These are phyloP conservation scores for Aureococcus anophagefferens DNA, from an alignment of 108 stramenopile species.

Conservation along the genomic window DNA sequence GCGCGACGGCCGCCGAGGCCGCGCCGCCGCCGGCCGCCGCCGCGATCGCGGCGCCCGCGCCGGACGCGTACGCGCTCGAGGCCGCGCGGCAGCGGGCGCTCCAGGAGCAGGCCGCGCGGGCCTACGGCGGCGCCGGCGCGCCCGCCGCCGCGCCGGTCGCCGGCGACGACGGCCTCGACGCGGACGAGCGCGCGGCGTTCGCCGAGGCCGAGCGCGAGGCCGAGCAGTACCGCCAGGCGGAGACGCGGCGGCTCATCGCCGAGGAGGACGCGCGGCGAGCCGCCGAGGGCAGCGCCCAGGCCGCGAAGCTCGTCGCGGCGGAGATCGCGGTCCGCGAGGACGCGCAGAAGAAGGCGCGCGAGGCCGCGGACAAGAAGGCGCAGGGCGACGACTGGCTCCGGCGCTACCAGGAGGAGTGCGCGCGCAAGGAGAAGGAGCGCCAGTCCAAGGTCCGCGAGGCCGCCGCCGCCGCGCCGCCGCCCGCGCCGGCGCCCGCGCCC, in stretches of 20 bases:
- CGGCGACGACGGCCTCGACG: not conserved
- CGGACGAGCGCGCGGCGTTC: not conserved
- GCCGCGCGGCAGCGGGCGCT: no score
- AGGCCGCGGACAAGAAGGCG: not conserved
- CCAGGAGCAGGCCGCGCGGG: no score
- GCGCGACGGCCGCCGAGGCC: no score
- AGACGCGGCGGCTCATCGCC: not conserved
- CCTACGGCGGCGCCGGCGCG: no score
- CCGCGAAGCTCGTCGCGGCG: not conserved
- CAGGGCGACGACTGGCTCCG: not conserved
- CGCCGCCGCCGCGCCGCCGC: no score
- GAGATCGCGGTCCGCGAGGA: not conserved
- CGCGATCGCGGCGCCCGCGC: no score
- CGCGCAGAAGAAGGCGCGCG: not conserved
- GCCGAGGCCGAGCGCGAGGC: slow-evolving; percentile 1
- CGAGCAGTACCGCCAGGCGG: not conserved
- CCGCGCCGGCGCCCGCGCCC: no score
- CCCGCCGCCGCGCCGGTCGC: not conserved
- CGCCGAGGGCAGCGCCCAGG: not conserved
- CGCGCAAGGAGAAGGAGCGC: not conserved
- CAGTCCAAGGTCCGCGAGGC: no score
- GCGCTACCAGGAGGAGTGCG: not conserved
- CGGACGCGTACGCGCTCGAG: no score
- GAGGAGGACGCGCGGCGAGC: not conserved
- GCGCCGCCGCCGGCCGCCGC: no score